These are phyloP conservation scores for Diutina rugosa DNA, from an alignment of 1,139 yeast species.

Conservation along the genomic window DNA sequence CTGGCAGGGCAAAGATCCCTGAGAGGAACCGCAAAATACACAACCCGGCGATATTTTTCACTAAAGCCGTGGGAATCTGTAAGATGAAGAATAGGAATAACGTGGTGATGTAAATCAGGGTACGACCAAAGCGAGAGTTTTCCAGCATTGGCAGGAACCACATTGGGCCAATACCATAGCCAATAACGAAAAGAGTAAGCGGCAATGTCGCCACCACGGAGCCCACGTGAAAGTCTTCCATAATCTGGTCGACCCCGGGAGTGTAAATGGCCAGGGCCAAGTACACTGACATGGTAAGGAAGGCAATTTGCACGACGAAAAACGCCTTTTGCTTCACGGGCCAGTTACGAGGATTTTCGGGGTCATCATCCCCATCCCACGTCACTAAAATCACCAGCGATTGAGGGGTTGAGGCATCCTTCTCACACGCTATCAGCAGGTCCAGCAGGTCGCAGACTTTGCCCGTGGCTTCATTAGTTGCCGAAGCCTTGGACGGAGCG, in stretches of 20 bases:
- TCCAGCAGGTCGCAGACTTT: too few relatives aligned
- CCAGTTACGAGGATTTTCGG: constrained; percentile 51
- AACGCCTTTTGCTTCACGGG: constrained; percentile 21
- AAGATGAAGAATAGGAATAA: constrained; percentile 18
- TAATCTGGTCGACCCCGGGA: constrained; percentile 33
- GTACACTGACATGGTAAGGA: constrained; percentile 41
- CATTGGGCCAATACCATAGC: constrained; percentile 46
- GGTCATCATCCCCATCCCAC: constrained; percentile 42
- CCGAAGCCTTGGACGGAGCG: background rate
- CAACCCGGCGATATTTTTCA: constrained; percentile 17
- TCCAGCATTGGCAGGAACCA: constrained; percentile 44
- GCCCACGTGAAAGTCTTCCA: constrained; percentile 22
- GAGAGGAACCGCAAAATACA: constrained; percentile 19
- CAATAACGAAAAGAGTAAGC: constrained; percentile 30
- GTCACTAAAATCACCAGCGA: constrained; percentile 9
- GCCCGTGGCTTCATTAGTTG: background rate
- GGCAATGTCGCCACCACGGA: constrained; percentile 30
- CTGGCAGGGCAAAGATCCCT: constrained; percentile 16
- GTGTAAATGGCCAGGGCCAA: constrained; percentile 52
- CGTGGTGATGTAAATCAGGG: constrained; percentile 18
- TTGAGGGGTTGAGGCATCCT: too few relatives aligned
- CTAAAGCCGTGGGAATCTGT: constrained; percentile 22
- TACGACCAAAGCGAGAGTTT: constrained; percentile 40
- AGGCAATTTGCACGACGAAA: constrained; percentile 24
- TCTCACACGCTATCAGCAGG: too few relatives aligned